Base-by-base conservation (phyloP, 2,329 filamentous ascomycete species). In the Penicillium sp. region DNA sequence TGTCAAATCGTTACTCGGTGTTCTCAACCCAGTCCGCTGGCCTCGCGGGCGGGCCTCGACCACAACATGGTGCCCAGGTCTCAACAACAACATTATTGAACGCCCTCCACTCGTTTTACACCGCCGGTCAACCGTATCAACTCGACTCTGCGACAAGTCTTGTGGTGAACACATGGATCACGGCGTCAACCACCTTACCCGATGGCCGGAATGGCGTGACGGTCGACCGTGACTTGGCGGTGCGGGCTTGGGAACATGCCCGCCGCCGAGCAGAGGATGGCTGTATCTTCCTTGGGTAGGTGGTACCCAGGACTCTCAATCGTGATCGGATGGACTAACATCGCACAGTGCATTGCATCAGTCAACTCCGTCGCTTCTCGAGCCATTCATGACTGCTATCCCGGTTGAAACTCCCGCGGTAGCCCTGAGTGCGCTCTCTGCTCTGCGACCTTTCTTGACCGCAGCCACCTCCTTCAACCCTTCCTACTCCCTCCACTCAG, bases 141-240 rank as follows among this genome's bases (percentile, higher is more conserved):
- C 83, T 99, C 43, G 94, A 99, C 74, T 87, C 92, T 45, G 91
- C 90, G 62, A 94, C 92, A 34, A 96, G 91, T 71, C 74, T 97
- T 38, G 92, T 94, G 0, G 91, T 97, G 61, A 97, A 97, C 77
- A 97, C 92, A 53, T 97, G 92, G 92, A 82, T 94, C 49, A 96
- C 90, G 3, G 90, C 90, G 16, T 81, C 85, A 27, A 89, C 89
- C 62, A 77, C 83, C 22, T 85, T 87, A 38, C 81, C 84, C 3
- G 84, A 91, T 66, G 89, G 88, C 36, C 81, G 83, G 52, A 79
- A 81, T 44, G 90, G 89, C 48, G 90, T 89, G 50, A 92, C 89
- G 7, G 84, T 97, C 40, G 94, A 99, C 74, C 76, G 83, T 40
- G 84, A 88, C 21, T 76, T 99, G 47, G 89, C 90, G 14, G 81